Base-by-base conservation (phyloP, 2,329 filamentous ascomycete species). In the Dactylellina drechsleri region DNA sequence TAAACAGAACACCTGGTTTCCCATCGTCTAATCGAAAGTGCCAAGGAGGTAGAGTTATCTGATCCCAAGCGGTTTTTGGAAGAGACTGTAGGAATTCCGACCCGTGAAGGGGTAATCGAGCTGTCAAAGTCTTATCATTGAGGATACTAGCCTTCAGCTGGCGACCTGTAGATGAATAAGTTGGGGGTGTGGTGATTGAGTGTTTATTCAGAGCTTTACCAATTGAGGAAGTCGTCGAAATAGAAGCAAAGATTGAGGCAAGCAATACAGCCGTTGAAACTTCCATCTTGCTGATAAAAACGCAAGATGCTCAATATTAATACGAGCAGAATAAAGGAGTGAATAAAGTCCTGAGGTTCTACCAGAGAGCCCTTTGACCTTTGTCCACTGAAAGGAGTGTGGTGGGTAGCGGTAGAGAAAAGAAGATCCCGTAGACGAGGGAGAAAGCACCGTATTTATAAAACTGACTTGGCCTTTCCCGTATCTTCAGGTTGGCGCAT, bases 41-140 rank as follows among this genome's bases (percentile, higher is more conserved):
- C 58, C 52, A 10, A 52, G 52, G 52, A 5, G 53, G 59, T 2
- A 64, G 53, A 8, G 53, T 43, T 26, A 71, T 59, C 53, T 65
- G 66, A n/a, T 71, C 66, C 58, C 58, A 71, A 16, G 53, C 45
- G 8, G 66, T 52, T 47, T 58, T 52, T 4, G 66, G 59, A 6
- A 65, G 40, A n/a, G 15, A 26, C 18, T 64, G 40, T 15, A 71
- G 16, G 40, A 71, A 71, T 28, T 71, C 47, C 12, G 16, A n/a
- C n/a, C 53, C 49, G 16, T 18, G 28, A 15, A 43, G n/a, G 43
- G 23, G 54, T 18, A 62, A 10, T 18, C 20, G 20, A 31, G 50
- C 26, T 54, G 52, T 36, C 28, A 59, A 23, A 1, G 40, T 53
- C n/a, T 40, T 43, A 58, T 66, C 53, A 18, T 23, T 66, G 26